Percentiles rank a stretch among this genome's conserved stretches.
Evolutionary conservation across 768 basidiomycete genomes (phyloP).

Genomic region (Boletus coccyginus): DNA sequence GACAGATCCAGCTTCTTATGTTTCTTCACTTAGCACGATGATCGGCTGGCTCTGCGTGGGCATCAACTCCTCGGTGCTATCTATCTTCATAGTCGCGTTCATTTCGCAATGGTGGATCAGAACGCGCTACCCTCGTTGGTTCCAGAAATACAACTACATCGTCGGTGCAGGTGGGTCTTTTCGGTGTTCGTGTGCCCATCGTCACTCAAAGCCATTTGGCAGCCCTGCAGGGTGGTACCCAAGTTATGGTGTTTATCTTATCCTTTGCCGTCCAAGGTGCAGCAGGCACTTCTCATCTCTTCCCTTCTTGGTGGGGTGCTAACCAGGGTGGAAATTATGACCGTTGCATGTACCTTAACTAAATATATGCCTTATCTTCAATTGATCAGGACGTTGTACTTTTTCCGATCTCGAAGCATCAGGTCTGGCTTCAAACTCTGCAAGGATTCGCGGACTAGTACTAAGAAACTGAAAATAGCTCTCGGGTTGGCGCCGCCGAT

Average conservation of each 20-base stretch:
- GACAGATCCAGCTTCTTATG: background rate
- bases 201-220: background rate
- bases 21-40: conserved; percentile 8
- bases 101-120: conserved; percentile 39
- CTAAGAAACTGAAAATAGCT: background rate
- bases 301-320: conserved; percentile 61
- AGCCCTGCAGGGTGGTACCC: conserved; percentile 38
- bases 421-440: background rate
- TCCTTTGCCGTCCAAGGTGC: conserved; percentile 52
- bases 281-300: conserved; percentile 45
- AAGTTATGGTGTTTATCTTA: conserved; percentile 57
- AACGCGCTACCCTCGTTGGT: conserved; percentile 35
- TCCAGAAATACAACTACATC: conserved; percentile 38
- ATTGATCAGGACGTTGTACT: no score
- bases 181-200: background rate
- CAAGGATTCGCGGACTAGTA: background rate
- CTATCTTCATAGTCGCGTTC: conserved; percentile 26
- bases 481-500: background rate
- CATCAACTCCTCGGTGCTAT: conserved; percentile 26
- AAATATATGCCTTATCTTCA: no score
- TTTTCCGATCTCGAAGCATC: no score
- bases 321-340: conserved; percentile 47
- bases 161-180: conserved; percentile 39
- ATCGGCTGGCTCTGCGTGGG: conserved; percentile 21
- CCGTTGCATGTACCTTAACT: conserved; percentile 16